Evolutionary conservation across 2,329 filamentous ascomycete genomes (phyloP).

Genomic region (Fusarium robinianum): DNA sequence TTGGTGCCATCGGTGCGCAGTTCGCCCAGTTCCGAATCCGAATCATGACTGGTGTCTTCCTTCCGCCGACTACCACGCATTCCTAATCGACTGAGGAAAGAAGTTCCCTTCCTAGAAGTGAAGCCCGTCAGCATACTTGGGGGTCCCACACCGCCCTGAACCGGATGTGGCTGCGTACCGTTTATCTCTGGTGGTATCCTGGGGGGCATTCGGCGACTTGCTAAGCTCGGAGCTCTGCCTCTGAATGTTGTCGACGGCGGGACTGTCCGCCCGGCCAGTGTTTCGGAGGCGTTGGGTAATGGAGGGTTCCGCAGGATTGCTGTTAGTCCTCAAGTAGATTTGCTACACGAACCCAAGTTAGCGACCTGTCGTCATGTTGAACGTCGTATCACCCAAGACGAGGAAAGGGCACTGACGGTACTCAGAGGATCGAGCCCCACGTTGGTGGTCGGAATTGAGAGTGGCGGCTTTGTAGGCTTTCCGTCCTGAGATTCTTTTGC

Average conservation of each 20-base stretch:
- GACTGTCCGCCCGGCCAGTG: constrained; percentile 57
- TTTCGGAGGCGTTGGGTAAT: constrained; percentile 61
- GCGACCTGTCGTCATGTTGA: constrained; percentile 12
- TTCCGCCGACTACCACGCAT: constrained; percentile 79
- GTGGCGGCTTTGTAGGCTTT: constrained; percentile 36
- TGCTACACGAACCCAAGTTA: constrained; percentile 36
- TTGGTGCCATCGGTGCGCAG: constrained; percentile 78
- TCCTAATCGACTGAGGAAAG: constrained; percentile 81
- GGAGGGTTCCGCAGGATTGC: constrained; percentile 45
- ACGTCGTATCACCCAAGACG: background rate
- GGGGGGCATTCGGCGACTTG: constrained; percentile 45
- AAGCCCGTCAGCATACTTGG: background rate
- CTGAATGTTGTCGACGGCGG: constrained; percentile 47
- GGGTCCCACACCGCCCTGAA: background rate
- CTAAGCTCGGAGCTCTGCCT: constrained; percentile 49
- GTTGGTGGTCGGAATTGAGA: constrained; percentile 32
- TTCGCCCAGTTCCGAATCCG: constrained; percentile 72
- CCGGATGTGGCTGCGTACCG: constrained; percentile 57
- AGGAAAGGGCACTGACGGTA: constrained; percentile 37
- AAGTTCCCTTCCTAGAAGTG: constrained; percentile 73
- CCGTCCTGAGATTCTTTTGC: constrained; percentile 42
- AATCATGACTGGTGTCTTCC: constrained; percentile 60
- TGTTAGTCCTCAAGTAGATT: constrained; percentile 48
- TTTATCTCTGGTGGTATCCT: constrained; percentile 62
- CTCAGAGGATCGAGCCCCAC: constrained; percentile 46